These are phyloP conservation scores for Lachnellula occidentalis DNA, from an alignment of 2,329 filamentous ascomycete genomes.

Conservation along the genomic window DNA sequence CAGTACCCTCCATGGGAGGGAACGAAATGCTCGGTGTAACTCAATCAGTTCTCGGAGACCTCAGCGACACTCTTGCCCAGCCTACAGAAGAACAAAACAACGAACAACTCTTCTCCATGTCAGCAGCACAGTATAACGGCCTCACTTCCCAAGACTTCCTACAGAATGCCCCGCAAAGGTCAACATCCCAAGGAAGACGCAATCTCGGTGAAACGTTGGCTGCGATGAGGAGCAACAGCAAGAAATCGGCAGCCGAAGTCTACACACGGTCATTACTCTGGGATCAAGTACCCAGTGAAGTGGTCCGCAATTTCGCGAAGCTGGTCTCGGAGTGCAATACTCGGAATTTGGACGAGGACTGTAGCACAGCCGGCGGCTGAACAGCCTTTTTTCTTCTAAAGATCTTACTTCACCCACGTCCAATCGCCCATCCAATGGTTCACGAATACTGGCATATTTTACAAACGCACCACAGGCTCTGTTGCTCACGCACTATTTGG, in stretches of 20 bases:
- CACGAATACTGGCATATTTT: slow-evolving; percentile 23
- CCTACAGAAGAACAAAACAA: slow-evolving; percentile 81
- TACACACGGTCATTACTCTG: slow-evolving; percentile 90
- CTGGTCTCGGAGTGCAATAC: slow-evolving; percentile 73
- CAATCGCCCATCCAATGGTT: slow-evolving; percentile 16
- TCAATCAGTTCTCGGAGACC: slow-evolving; percentile 58
- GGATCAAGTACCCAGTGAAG: slow-evolving; percentile 88
- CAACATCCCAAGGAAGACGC: slow-evolving; percentile 58
- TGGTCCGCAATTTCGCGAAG: slow-evolving; percentile 86
- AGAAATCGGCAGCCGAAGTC: slow-evolving; percentile 75
- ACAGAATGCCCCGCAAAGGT: slow-evolving; percentile 46
- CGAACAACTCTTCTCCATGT: slow-evolving; percentile 82
- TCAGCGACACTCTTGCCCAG: slow-evolving; percentile 63
- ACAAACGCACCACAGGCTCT: slow-evolving; percentile 34
- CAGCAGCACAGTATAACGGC: slow-evolving; percentile 81
- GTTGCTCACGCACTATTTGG: slow-evolving; percentile 44
- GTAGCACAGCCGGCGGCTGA: slow-evolving; percentile 20
- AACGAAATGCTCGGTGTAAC: slow-evolving; percentile 45
- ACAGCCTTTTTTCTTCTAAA: slow-evolving; percentile 4
- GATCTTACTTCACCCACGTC: slow-evolving; percentile 6
- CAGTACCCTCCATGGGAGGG: slow-evolving; percentile 37
- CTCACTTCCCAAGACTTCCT: slow-evolving; percentile 72
- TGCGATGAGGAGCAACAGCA: slow-evolving; percentile 66
- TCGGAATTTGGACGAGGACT: slow-evolving; percentile 28
- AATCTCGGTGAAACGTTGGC: slow-evolving; percentile 77